A percentile compares a stretch with the other conserved stretches of the same genome.
Conservation (phyloP, 1,284 basidiomycete species). For the Chalciporus piperatoides region DNA sequence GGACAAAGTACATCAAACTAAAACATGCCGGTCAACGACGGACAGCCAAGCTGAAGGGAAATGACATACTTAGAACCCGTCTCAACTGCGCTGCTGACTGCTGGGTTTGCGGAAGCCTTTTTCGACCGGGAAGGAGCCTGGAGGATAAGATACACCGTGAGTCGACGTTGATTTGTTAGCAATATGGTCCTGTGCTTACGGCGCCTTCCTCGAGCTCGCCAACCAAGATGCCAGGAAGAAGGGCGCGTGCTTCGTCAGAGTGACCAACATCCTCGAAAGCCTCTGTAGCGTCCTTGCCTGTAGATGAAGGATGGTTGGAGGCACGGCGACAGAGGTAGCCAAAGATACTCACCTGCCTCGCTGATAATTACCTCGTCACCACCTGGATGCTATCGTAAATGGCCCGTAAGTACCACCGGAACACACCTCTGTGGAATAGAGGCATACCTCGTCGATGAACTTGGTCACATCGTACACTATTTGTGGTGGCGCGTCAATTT, state of each 20-base stretch:
- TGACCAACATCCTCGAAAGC: conserved; percentile 99
- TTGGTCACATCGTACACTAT: conserved; percentile 92
- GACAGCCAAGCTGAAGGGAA: background rate
- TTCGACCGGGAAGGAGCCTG: conserved; percentile 38
- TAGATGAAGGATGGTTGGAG: conserved; percentile 7
- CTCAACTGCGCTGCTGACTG: conserved; percentile 48
- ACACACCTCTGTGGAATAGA: background rate
- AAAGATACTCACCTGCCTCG: conserved; percentile 75
- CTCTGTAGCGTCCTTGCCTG: conserved; percentile 93
- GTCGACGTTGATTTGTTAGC: background rate
- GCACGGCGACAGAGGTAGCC: conserved; percentile 1
- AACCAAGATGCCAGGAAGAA: conserved; percentile 74
- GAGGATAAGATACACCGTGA: background rate
- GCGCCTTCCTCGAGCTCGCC: conserved; percentile 73
- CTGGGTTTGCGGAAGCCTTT: conserved; percentile 40
- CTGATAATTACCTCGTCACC: conserved; percentile 96
- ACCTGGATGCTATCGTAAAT: conserved; percentile 76
- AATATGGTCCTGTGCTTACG: conserved; percentile 43
- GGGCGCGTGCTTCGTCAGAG: conserved; percentile 95
- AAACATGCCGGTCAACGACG: conserved; percentile 10
- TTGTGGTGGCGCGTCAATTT: conserved; percentile 28
- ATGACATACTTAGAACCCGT: conserved; percentile 59
- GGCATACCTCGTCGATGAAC: conserved; percentile 94
- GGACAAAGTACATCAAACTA: conserved; percentile 77
- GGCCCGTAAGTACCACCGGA: conserved; percentile 9